Evolutionary conservation across 306 rosid species (phyloP), one percentile per base, ranked within the genome.

Genomic region (Acacia confusa): DNA sequence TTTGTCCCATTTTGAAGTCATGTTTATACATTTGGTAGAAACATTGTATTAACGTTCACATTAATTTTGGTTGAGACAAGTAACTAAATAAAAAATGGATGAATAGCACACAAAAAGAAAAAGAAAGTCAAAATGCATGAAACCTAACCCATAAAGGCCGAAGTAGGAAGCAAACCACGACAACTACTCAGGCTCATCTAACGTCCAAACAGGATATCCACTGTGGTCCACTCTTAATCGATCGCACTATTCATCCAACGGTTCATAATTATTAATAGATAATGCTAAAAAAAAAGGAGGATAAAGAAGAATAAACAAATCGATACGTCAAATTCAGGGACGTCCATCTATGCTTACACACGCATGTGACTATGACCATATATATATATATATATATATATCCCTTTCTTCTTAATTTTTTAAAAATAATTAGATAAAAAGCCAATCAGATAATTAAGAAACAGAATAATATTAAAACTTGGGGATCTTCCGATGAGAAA

Each of bases 91-190:
- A 19, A 0, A 19, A 57, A n/a, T 9, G 1, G 2, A 22, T 57
- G 4, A 55, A 20, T 6, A 1, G 8, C 25, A 53, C 60, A 25
- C 60, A 20, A 30, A 30, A 30, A 30, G 2, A 28, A 20, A 1
- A 9, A 58, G 3, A 50, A 40, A 74, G 84, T 81, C 84, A 81
- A 74, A 44, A 64, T 36, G 2, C 79, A 25, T n/a, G 57, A n/a
- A 64, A 47, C 84, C 34, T 44, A 50, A 25, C 61, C 60, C 64
- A 45, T 4, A 60, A 20, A 17, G 22, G 22, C 43, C 15, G 61
- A 71, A 71, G 44, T 34, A 66, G 9, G 19, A 9, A 40, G 50
- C 50, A 67, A 67, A 7, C 6, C 25, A 7, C 52, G 12, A 36
- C 52, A 1, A n/a, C 32, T 22, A 12, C 0, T 22, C 34, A 36